Evolutionary conservation across 2,329 filamentous ascomycete genomes (phyloP).

Genomic region (Ceratocystis colombiana): DNA sequence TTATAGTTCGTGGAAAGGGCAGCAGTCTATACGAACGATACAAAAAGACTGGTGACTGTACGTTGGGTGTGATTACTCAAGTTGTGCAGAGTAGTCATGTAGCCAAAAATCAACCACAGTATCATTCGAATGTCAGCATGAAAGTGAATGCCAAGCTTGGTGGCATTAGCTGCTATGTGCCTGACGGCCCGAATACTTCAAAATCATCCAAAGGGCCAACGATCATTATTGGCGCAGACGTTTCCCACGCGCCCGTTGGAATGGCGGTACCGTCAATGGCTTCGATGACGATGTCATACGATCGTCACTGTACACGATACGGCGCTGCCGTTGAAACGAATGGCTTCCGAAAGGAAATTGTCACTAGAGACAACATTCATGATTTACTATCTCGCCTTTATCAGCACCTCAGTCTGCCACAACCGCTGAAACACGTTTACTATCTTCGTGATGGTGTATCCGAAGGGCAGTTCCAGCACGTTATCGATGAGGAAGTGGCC

Average conservation of each 20-base stretch:
- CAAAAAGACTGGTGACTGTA: constrained; percentile 82
- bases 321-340: constrained; percentile 74
- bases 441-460: constrained; percentile 91
- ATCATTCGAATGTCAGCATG: constrained; percentile 89
- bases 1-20: constrained; percentile 39
- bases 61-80: constrained; percentile 74
- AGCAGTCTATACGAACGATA: constrained; percentile 65
- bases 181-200: constrained; percentile 32
- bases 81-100: constrained; percentile 66
- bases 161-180: constrained; percentile 52
- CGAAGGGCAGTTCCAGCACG: constrained; percentile 72
- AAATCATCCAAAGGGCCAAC: constrained; percentile 36
- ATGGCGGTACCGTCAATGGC: constrained; percentile 63
- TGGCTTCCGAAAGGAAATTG: constrained; percentile 68
- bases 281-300: constrained; percentile 74
- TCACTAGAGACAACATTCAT: constrained; percentile 56
- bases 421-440: constrained; percentile 43
- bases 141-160: constrained; percentile 96
- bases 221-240: constrained; percentile 82
- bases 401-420: constrained; percentile 35
- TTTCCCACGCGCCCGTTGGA: constrained; percentile 72
- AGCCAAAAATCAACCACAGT: constrained; percentile 62
- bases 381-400: constrained; percentile 56
- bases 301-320: constrained; percentile 62
- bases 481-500: constrained; percentile 66